These are phyloP conservation scores for Zygoascus flipseniorum DNA, from an alignment of 805 yeast genomes.

Conservation along the genomic window DNA sequence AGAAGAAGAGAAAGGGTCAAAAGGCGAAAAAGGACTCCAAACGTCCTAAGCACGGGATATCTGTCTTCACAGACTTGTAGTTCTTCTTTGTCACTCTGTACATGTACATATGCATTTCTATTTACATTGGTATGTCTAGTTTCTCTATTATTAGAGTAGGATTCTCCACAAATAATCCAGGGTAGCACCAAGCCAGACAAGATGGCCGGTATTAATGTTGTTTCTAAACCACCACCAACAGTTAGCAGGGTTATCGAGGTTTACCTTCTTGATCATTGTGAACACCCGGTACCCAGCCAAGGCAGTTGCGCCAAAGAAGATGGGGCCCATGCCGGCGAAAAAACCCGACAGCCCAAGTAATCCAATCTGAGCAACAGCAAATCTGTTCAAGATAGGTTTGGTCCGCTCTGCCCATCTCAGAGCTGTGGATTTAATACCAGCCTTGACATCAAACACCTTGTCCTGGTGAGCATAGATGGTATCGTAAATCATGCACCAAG, in stretches of 20 bases:
- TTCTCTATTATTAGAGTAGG: background rate
- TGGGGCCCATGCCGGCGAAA: slow-evolving; percentile 78
- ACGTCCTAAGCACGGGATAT: slow-evolving; percentile 13
- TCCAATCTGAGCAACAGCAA: slow-evolving; percentile 61
- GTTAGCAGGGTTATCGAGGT: slow-evolving; percentile 66
- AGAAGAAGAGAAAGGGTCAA: slow-evolving; percentile 11
- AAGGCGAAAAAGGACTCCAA: slow-evolving; percentile 6
- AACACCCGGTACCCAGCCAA: slow-evolving; percentile 63
- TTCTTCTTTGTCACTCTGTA: too few species aligned
- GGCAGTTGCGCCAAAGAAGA: slow-evolving; percentile 57
- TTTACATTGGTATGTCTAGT: slow-evolving; percentile 12
- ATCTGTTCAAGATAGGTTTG: slow-evolving; percentile 55
- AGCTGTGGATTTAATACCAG: slow-evolving; percentile 94
- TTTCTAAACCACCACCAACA: slow-evolving; percentile 78
- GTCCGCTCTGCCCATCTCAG: slow-evolving; percentile 84
- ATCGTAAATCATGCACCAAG: slow-evolving; percentile 95
- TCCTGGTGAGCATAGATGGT: slow-evolving; percentile 98
- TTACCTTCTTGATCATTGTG: slow-evolving; percentile 61
- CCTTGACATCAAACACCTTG: slow-evolving; percentile 74
- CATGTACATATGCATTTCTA: background rate
- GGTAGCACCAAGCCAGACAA: slow-evolving; percentile 28
- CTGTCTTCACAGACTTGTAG: slow-evolving; percentile 17
- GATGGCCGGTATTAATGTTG: slow-evolving; percentile 57
- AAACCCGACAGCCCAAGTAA: slow-evolving; percentile 60
- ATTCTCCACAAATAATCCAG: slow-evolving; percentile 30